Evolutionary conservation across 805 yeast genomes (phyloP), one percentile per base, ranked within the genome.

Genomic region (Yarrowia deformans): DNA sequence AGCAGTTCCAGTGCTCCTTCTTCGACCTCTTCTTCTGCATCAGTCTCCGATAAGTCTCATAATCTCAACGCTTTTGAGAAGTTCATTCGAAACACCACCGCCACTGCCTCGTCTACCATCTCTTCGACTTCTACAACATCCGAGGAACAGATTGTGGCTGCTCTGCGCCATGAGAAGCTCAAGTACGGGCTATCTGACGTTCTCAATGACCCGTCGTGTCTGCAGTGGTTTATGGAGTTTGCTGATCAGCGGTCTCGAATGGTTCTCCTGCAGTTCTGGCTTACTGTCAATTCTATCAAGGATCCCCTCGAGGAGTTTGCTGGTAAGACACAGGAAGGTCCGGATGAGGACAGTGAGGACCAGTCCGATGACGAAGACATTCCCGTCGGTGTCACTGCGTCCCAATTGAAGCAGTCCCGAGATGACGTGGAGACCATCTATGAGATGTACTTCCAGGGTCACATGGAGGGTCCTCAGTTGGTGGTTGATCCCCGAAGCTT

Each of bases 231-330:
- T 70, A 82, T 80, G 79, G 86, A 83, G 64, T 87, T 83, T 72
- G 85, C 87, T 88, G 86, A 84, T 40, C 83, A 81, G 63, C 74
- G 86, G 19, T 76, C 80, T 4, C 76, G 85, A 58, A 77, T 82
- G 0, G 78, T 78, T 0, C 74, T 87, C 37, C 74, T 91, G 4
- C 88, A 87, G 54, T 87, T 86, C 70, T 90, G 93, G 91, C 75
- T 84, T 5, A 83, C 85, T 1, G 88, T 91, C 2, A 90, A 91
- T 70, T 81, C 84, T 0, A 83, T 91, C 46, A 86, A 87, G 73
- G 90, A 90, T 61, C 97, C 97, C 0, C 77, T 93, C 18, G 91
- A 88, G 71, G 90, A 84, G 69, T 80, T 48, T 48, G 68, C 55
- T 13, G 32, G 54, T 9, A 67, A 80, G 71, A 77, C 80, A 3